phyloP scores from a whole-genome alignment of 345 rosid genomes.

The Arabidopsis arenosa region DNA sequence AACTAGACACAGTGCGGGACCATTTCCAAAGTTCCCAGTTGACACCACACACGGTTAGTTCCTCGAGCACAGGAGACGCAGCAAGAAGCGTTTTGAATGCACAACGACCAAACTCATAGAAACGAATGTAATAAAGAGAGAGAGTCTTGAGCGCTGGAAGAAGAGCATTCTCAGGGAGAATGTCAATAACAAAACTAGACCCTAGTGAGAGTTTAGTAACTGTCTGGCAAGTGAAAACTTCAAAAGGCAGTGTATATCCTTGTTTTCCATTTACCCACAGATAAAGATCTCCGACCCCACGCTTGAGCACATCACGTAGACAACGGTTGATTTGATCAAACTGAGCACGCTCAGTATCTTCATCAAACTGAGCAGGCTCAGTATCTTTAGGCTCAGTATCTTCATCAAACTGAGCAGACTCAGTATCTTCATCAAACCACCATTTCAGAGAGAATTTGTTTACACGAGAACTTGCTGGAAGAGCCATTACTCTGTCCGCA shows the following conservation, averaged over 20 bases:
- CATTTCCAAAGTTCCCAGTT: slow-evolving; percentile 7
- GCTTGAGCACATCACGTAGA: slow-evolving; percentile 1
- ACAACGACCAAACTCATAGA: not conserved
- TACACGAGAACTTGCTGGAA: not conserved
- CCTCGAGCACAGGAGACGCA: not conserved
- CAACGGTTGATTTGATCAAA: not conserved
- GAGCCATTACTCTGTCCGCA: not conserved
- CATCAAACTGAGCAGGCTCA: not conserved
- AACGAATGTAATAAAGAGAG: not conserved
- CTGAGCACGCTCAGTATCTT: not conserved
- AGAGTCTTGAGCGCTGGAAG: not conserved
- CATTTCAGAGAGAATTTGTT: not conserved
- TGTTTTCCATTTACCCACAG: not conserved
- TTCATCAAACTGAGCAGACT: not conserved
- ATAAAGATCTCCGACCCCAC: not conserved
- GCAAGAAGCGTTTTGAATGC: not conserved
- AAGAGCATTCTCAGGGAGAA: not conserved
- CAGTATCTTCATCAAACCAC: not conserved
- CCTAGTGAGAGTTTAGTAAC: not conserved
- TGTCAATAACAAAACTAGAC: not conserved
- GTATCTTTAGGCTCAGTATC: not conserved
- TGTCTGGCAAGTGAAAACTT: slow-evolving; percentile 8
- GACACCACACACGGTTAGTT: not conserved
- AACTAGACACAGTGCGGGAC: not conserved
- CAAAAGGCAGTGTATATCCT: not conserved